These are phyloP conservation scores for Pochonia chlamydosporia DNA, from an alignment of 2,329 filamentous ascomycete genomes.

Conservation along the genomic window DNA sequence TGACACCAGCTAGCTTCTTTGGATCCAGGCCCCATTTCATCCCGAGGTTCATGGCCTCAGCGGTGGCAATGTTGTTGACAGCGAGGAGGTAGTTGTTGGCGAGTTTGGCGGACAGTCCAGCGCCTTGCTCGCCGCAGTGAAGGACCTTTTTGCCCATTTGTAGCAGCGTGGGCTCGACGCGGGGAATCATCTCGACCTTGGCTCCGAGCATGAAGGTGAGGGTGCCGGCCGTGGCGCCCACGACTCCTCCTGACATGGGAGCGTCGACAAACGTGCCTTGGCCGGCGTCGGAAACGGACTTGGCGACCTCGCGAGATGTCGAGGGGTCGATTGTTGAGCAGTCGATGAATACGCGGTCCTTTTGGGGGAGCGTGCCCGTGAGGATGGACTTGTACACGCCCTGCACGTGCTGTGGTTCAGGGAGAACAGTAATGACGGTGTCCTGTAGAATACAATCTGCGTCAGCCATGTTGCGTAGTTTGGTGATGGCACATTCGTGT, in stretches of 20 bases:
- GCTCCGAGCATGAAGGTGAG: conserved; percentile 95
- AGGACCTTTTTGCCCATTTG: conserved; percentile 83
- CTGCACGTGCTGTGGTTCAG: conserved; percentile 82
- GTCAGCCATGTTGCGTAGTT: background rate
- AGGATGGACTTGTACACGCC: conserved; percentile 76
- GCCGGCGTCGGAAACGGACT: conserved; percentile 55
- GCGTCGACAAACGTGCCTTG: conserved; percentile 84
- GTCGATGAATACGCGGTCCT: conserved; percentile 81
- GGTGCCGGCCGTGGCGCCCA: conserved; percentile 80
- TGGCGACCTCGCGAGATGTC: conserved; percentile 73
- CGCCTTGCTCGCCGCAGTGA: conserved; percentile 78
- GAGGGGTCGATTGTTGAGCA: conserved; percentile 93
- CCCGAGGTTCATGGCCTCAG: conserved; percentile 62
- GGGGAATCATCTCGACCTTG: conserved; percentile 51
- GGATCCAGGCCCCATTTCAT: conserved; percentile 55
- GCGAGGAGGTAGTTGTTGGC: conserved; percentile 97
- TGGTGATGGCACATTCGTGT: background rate
- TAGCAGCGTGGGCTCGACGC: conserved; percentile 63
- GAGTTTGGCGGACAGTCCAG: conserved; percentile 85
- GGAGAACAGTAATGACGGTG: conserved; percentile 81
- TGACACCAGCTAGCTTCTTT: conserved; percentile 69
- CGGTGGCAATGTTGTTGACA: conserved; percentile 76
- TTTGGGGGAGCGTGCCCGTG: conserved; percentile 42
- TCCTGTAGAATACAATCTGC: conserved; percentile 47
- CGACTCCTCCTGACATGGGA: conserved; percentile 93